Base-by-base conservation (phyloP, 805 yeast genomes). In the Schizosaccharomyces pombe region DNA sequence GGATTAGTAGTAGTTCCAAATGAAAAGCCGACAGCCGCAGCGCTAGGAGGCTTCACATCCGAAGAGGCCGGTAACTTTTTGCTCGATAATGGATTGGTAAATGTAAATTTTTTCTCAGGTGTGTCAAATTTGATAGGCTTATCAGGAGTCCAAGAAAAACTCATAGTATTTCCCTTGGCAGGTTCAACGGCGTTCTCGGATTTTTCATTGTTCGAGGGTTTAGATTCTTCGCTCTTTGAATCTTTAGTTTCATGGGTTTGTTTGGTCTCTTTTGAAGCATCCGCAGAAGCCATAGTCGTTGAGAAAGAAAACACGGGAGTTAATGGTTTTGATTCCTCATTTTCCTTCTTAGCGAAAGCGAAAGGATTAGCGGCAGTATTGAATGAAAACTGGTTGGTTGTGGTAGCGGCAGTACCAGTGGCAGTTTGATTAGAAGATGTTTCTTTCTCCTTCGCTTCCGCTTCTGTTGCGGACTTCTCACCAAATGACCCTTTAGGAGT, bases 131-230 rank as follows among this genome's bases (percentile, higher is more conserved):
- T 52, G 1, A 52, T 52, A 9, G 47, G 47, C 28, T 34, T 32
- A 22, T 34, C 43, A 8, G 54, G 47, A 31, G 47, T 19, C 54
- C 54, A 52, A 14, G 54, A 32, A 19, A 52, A 52, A 39, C 26
- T 52, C 5, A 24, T 24, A 40, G 47, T 12, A 22, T 16, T 11
- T 26, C n/a, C 33, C 28, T 19, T 14, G 16, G 31, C 33, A 12
- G 52, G 11, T 22, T n/a, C 9, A 26, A n/a, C 22, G 14, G 24
- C 16, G 9, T 32, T 22, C 16, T 28, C 47, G 19, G 47, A 16
- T 24, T 26, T 28, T 11, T 19, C 24, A 22, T 5, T 19, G 47
- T 8, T 33, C 19, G n/a, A 19, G n/a, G 14, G 32, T 22, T 32
- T 4, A 26, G 47, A 24, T 19, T 32, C 47, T n/a, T 26, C 29